These are phyloP conservation scores for Typha latifolia DNA, from an alignment of 176 grass and related monocot genomes.

Conservation along the genomic window DNA sequence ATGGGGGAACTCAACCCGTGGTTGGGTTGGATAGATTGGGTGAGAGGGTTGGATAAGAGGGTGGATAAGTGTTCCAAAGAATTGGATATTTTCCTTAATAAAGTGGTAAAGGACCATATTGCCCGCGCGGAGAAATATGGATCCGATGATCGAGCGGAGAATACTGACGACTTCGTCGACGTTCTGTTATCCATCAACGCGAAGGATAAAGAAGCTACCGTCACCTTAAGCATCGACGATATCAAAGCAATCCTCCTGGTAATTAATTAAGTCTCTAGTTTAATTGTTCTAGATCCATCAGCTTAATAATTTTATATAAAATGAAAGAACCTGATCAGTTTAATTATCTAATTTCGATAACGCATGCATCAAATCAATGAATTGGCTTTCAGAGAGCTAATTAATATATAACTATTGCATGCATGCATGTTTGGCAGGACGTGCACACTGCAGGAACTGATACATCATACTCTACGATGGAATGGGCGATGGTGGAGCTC, in stretches of 20 bases:
- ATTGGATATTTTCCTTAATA: slow-evolving; percentile 12
- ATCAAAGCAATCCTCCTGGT: background rate
- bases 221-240: background rate
- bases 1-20: slow-evolving; percentile 30
- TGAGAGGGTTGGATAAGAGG: slow-evolving; percentile 13
- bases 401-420: no score
- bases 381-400: no score
- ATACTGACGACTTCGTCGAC: background rate
- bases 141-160: background rate
- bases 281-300: no score
- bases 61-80: slow-evolving; percentile 6
- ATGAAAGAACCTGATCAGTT: no score
- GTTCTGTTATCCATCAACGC: background rate
- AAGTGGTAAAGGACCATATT: slow-evolving; percentile 10
- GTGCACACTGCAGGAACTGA: slow-evolving; percentile 19
- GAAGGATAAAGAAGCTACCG: background rate
- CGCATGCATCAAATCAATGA: no score
- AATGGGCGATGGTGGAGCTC: slow-evolving; percentile 30
- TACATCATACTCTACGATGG: slow-evolving; percentile 15
- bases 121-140: background rate
- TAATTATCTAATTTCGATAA: no score
- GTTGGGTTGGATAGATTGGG: slow-evolving; percentile 39
- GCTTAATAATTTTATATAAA: no score
- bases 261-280: no score
- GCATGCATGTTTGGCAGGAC: slow-evolving; percentile 8